Conservation (phyloP, 306 rosid genomes). For the Vicia sativa region DNA sequence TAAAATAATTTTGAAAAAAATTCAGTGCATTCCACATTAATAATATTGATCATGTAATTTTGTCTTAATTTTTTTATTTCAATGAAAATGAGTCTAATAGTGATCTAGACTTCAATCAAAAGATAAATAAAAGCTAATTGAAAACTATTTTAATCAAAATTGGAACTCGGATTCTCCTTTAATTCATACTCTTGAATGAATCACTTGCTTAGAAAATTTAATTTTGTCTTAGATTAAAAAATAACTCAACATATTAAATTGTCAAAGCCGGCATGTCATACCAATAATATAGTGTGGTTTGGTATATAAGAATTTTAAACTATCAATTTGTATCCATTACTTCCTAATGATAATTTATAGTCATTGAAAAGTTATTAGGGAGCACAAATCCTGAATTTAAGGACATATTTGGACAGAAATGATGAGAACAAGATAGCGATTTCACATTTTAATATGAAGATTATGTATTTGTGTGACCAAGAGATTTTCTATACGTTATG, state of each 20-base stretch:
- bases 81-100: no score
- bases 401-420: conserved; percentile 49
- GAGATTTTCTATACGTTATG: conserved; percentile 27
- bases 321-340: conserved; percentile 32
- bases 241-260: conserved; percentile 13
- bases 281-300: conserved; percentile 30
- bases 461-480: conserved; percentile 41
- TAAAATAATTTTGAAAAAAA: no score
- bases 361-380: conserved; percentile 45
- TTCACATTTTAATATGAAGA: conserved; percentile 44
- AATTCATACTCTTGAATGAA: no score
- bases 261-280: conserved; percentile 5
- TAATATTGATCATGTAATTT: no score
- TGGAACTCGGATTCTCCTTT: no score
- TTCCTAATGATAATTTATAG: conserved; percentile 43
- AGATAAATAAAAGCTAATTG: no score
- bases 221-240: background rate
- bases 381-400: conserved; percentile 48
- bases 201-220: background rate
- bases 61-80: no score
- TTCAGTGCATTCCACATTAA: no score
- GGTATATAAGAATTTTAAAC: conserved; percentile 34
- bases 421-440: conserved; percentile 41
- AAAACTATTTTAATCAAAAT: no score
- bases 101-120: no score